These are phyloP conservation scores for Oxyria digyna DNA, from an alignment of 148 eudicot species.

Conservation along the genomic window DNA sequence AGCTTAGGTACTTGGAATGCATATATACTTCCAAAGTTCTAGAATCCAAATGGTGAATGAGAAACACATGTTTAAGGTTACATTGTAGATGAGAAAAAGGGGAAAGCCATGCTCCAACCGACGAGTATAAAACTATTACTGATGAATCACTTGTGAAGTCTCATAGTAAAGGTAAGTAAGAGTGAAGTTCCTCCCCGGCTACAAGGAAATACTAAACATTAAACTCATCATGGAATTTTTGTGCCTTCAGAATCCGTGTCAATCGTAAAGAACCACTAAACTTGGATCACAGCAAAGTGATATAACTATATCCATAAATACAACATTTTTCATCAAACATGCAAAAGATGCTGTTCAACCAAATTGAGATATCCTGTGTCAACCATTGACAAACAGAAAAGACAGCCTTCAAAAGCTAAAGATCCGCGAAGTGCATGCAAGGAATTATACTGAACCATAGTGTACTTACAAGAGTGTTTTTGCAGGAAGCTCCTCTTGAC, in stretches of 20 bases:
- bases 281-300: neutral
- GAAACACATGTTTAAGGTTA: neutral
- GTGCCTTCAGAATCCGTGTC: neutral
- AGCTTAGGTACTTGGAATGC: neutral
- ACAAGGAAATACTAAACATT: neutral
- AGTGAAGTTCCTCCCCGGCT: neutral
- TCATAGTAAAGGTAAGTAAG: too few species aligned
- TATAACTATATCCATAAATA: neutral
- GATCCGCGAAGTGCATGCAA: neutral
- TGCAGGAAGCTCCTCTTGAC: slow-evolving; percentile 42
- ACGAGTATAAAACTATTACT: too few species aligned
- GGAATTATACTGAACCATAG: neutral
- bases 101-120: neutral
- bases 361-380: neutral
- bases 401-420: neutral
- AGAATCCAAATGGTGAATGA: neutral
- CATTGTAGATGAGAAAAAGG: too few species aligned
- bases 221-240: neutral
- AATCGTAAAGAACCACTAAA: neutral
- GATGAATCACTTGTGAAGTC: neutral
- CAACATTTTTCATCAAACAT: neutral
- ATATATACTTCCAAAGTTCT: neutral
- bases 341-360: neutral
- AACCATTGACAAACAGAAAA: neutral
- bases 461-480: slow-evolving; percentile 51